Conservation (phyloP, 176 grass and related monocot genomes). For the Leersia perrieri region DNA sequence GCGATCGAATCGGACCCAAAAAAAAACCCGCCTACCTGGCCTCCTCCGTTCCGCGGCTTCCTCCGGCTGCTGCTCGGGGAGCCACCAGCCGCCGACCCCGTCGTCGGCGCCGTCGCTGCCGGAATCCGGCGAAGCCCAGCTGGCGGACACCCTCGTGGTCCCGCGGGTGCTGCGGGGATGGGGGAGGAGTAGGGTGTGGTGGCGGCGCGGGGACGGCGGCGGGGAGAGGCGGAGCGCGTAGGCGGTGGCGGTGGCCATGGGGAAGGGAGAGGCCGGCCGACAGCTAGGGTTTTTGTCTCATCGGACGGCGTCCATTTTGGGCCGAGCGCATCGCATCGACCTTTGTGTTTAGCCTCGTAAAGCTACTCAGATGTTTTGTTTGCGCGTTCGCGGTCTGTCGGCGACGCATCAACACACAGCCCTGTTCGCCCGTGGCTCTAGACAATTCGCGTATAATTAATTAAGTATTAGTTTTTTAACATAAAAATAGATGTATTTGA, state of each 20-base stretch:
- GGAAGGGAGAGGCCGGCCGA: neutral
- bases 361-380: too few species aligned
- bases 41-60: constrained; percentile 6
- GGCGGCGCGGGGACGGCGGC: neutral
- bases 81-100: constrained; percentile 38
- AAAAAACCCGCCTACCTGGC: constrained; percentile 4
- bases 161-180: neutral
- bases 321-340: neutral
- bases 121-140: constrained; percentile 12
- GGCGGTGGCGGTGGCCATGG: constrained; percentile 33
- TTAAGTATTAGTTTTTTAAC: too few species aligned
- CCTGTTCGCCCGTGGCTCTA: too few species aligned
- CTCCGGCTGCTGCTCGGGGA: constrained; percentile 21
- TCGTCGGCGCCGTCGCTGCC: constrained; percentile 10
- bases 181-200: neutral
- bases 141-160: neutral
- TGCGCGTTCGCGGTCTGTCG: too few species aligned
- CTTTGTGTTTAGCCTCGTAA: too few species aligned
- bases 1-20: neutral
- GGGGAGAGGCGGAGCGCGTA: constrained; percentile 35
- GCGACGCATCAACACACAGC: too few species aligned
- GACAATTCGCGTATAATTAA: too few species aligned
- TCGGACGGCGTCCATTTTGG: constrained; percentile 14
- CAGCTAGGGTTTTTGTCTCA: constrained; percentile 31
- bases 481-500: too few species aligned